These are phyloP conservation scores for Dactylonectria macrodidyma DNA, from an alignment of 2,329 filamentous ascomycete species.

Conservation along the genomic window DNA sequence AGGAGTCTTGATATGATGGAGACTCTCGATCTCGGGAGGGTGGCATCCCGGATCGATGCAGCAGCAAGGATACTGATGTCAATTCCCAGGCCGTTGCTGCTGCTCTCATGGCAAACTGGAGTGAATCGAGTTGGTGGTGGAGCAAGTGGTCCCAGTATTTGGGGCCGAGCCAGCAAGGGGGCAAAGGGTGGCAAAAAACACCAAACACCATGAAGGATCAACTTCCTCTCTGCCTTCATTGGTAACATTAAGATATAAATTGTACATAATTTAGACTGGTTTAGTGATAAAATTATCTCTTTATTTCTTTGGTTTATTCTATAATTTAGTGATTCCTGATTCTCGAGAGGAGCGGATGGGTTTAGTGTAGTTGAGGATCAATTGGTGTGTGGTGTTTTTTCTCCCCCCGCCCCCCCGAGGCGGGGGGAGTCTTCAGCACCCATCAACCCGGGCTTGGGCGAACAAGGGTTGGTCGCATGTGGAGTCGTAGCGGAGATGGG, in stretches of 20 bases:
- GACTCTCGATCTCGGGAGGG: constrained; percentile 1
- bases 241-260: no score
- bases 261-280: no score
- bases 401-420: background rate
- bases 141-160: no score
- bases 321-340: no score
- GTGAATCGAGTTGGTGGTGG: constrained; percentile 12
- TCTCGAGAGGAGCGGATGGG: no score
- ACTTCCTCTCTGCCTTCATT: no score
- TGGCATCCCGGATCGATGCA: background rate
- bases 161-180: background rate
- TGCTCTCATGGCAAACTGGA: background rate
- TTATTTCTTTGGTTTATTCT: no score
- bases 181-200: background rate
- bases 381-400: no score
- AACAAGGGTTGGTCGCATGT: constrained; percentile 25
- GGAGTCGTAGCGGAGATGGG: constrained; percentile 31
- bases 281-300: no score
- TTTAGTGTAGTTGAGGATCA: no score
- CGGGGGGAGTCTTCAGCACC: constrained; percentile 1
- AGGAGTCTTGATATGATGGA: background rate
- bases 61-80: background rate
- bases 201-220: no score
- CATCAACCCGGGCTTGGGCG: background rate
- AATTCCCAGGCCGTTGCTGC: background rate